Evolutionary conservation across 352 stramenopile genomes (phyloP), one percentile per base, ranked within the genome.

Genomic region (Lagenidium sp.): DNA sequence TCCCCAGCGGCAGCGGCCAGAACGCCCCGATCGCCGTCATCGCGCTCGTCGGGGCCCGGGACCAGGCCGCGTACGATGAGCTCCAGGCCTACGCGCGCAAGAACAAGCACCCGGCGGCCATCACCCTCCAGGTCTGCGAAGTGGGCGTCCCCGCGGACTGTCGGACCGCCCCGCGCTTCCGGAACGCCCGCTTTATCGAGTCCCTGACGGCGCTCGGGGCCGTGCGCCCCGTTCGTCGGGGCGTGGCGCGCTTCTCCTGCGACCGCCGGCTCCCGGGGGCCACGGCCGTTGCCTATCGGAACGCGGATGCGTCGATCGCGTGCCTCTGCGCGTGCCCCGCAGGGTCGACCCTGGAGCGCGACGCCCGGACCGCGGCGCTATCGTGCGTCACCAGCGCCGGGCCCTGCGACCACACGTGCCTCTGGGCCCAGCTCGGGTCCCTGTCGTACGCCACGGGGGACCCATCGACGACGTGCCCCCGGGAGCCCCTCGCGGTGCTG

Each of bases 201-300:
- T n/a, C n/a, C n/a, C n/a, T n/a, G n/a, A n/a, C n/a, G n/a, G n/a
- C n/a, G n/a, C n/a, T n/a, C n/a, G n/a, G n/a, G n/a, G n/a, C n/a
- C n/a, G n/a, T n/a, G n/a, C n/a, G 15, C 15, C 28, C 15, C 28
- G 28, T 15, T 32, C 28, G 8, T 32, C 28, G 8, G 28, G 15
- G 15, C 28, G 28, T 32, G 8, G 28, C 50, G 7, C 56, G 60
- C 0, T 49, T 48, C 3, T 15, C 66, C 21, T 39, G 66, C 10
- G 77, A 65, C 23, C 40, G 43, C 0, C 3, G 43, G 10, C 30
- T 78, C 43, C 34, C 55, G 4, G 41, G 47, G 4, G 68, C 62
- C 19, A 38, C 73, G 4, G 63, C 68, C 0, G 59, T 81, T 31
- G n/a, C n/a, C n/a, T n/a, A n/a, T n/a, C n/a, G n/a, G n/a, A n/a